Conservation (phyloP, 306 rosid species). For the Pterocarpus santalinus region DNA sequence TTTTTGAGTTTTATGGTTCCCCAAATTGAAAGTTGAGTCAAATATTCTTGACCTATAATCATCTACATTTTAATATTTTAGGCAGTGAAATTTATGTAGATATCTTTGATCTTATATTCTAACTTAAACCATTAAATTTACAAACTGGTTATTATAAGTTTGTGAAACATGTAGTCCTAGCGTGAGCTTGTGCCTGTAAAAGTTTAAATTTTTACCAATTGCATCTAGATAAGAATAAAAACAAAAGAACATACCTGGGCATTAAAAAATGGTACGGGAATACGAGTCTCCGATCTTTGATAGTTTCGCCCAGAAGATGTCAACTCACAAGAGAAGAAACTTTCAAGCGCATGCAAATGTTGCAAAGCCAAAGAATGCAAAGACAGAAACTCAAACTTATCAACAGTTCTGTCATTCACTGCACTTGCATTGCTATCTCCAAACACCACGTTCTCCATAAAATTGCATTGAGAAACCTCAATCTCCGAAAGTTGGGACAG, state of each 20-base stretch:
- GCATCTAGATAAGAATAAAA: neutral
- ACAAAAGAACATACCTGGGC: neutral
- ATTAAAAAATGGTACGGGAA: neutral
- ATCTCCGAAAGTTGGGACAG: conserved; percentile 15
- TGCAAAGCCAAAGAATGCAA: neutral
- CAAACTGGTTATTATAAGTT: no score
- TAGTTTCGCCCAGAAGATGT: neutral
- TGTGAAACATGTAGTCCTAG: neutral
- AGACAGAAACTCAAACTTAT: neutral
- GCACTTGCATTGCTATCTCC: neutral
- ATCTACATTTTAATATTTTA: no score
- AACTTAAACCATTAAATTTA: no score
- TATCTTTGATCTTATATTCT: no score
- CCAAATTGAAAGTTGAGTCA: no score
- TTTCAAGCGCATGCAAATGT: neutral
- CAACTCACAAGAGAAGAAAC: neutral
- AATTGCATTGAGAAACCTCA: neutral
- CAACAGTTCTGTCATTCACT: neutral
- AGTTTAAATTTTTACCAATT: neutral
- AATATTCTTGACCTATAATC: no score
- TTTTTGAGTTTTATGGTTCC: no score
- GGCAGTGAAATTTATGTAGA: no score
- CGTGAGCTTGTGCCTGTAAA: neutral
- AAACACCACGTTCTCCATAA: neutral
- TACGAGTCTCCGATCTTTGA: neutral